phyloP scores from a whole-genome alignment of 108 stramenopile genomes.

The Epipyxis sp. region DNA sequence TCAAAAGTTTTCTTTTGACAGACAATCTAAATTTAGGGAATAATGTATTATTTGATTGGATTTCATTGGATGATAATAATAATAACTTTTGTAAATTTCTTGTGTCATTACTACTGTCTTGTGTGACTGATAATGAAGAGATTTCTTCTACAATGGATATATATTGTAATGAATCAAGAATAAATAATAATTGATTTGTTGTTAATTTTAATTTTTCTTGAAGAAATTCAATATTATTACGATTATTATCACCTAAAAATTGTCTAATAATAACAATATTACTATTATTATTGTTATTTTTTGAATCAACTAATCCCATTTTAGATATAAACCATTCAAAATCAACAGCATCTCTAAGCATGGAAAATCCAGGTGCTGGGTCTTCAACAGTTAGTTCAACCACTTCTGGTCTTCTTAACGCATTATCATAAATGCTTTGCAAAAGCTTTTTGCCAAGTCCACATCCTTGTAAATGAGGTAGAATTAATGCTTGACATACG shows the following conservation, averaged over 20 bases:
- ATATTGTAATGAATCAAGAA: background rate
- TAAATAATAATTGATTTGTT: background rate
- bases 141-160: background rate
- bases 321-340: slow-evolving; percentile 8
- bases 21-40: slow-evolving; percentile 3
- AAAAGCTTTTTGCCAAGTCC: slow-evolving; percentile 11
- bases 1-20: background rate
- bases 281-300: background rate
- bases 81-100: background rate
- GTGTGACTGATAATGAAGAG: background rate
- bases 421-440: background rate
- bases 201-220: background rate
- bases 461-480: background rate
- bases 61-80: background rate
- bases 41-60: background rate
- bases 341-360: slow-evolving; percentile 6
- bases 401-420: background rate
- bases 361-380: background rate
- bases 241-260: too few species aligned
- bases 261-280: background rate
- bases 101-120: background rate
- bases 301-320: too few species aligned
- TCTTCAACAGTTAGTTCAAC: slow-evolving; percentile 25
- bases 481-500: slow-evolving; percentile 21
- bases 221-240: background rate